A percentile compares a stretch with the other conserved stretches of the same genome.
These are phyloP conservation scores for Neurospora sp. DNA, from an alignment of 495 filamentous ascomycete species.

Conservation along the genomic window DNA sequence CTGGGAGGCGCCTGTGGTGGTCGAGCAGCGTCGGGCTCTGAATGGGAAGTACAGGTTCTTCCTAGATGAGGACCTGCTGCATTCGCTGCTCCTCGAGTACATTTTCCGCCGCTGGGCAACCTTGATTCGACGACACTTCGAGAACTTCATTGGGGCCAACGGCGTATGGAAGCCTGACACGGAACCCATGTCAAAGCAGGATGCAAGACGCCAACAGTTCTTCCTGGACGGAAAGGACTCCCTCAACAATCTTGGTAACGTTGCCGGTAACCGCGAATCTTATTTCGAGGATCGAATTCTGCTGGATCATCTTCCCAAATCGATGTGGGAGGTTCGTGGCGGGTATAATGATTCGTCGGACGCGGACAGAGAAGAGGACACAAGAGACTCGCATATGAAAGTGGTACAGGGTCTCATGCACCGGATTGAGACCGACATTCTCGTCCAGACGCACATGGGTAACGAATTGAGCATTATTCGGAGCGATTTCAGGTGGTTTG, in stretches of 20 bases:
- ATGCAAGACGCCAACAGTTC: conserved; percentile 11
- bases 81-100: conserved; percentile 54
- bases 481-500: conserved; percentile 55
- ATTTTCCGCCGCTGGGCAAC: conserved; percentile 35
- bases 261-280: conserved; percentile 2
- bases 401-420: conserved; percentile 52
- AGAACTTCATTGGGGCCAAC: conserved; percentile 40
- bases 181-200: conserved; percentile 11
- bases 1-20: conserved; percentile 33
- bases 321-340: conserved; percentile 19
- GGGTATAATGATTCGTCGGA: conserved; percentile 8
- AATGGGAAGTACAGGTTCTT: conserved; percentile 60
- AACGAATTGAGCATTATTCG: conserved; percentile 48
- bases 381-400: conserved; percentile 5
- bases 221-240: conserved; percentile 5
- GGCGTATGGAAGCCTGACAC: conserved; percentile 23
- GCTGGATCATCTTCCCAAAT: conserved; percentile 38
- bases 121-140: conserved; percentile 7
- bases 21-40: conserved; percentile 43
- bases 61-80: conserved; percentile 59
- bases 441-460: conserved; percentile 41
- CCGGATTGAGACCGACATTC: conserved; percentile 47
- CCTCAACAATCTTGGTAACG: not conserved
- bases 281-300: conserved; percentile 25
- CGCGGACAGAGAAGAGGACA: conserved; percentile 10